A percentile compares a stretch with the other conserved stretches of the same genome.
These are phyloP conservation scores for Fraxinus angustifolia DNA, from an alignment of 305 asterid genomes.

Conservation along the genomic window DNA sequence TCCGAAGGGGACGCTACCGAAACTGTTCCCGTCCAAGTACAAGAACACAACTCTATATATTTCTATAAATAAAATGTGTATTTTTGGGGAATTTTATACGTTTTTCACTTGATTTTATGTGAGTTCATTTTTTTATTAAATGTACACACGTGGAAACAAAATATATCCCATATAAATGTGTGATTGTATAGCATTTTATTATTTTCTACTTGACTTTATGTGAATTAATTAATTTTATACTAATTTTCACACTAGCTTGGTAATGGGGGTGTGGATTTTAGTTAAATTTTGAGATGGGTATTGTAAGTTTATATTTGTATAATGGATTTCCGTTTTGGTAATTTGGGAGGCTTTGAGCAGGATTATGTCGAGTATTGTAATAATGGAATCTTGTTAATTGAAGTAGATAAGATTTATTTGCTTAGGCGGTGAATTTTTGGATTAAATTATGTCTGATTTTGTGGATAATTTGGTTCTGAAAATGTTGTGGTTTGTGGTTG, in stretches of 20 bases:
- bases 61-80: not conserved
- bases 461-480: not conserved
- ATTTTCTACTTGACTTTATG: not conserved
- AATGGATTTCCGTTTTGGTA: not conserved
- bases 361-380: not conserved
- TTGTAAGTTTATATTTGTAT: not conserved
- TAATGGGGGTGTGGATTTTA: not conserved
- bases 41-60: not conserved
- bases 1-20: constrained; percentile 20
- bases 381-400: constrained; percentile 21
- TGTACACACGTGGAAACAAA: not conserved
- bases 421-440: not conserved
- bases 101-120: constrained; percentile 1
- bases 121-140: not conserved
- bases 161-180: not conserved
- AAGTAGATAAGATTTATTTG: not conserved
- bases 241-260: not conserved
- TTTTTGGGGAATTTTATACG: not conserved
- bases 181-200: not conserved
- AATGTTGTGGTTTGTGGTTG: not conserved
- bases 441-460: not conserved
- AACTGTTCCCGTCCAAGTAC: constrained; percentile 32
- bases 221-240: not conserved
- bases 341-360: constrained; percentile 9
- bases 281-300: constrained; percentile 19